These are phyloP conservation scores for Paramecium sexaurelia DNA, from an alignment of 73 alveolate species.

Conservation along the genomic window DNA sequence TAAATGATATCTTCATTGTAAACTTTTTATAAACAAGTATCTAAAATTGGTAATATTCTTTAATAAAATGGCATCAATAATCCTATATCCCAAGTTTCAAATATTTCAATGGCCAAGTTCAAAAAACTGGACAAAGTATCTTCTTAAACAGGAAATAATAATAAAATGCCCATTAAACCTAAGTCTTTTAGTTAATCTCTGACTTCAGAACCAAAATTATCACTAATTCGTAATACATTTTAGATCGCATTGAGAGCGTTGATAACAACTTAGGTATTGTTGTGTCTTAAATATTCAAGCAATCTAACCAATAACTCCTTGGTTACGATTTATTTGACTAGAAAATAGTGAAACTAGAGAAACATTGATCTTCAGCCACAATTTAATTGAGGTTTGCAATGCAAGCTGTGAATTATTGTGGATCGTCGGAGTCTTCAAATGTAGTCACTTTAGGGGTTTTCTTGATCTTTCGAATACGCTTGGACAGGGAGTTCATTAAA, in stretches of 20 bases:
- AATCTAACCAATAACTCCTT: slow-evolving; percentile 1
- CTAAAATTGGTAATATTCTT: not conserved
- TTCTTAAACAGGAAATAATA: not conserved
- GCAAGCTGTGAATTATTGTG: slow-evolving; percentile 12
- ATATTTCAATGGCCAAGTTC: slow-evolving; percentile 17
- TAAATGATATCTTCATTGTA: not conserved
- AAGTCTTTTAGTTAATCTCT: not conserved
- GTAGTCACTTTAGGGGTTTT: not conserved
- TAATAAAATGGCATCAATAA: not conserved
- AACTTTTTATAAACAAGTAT: not conserved
- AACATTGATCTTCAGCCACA: slow-evolving; percentile 39
- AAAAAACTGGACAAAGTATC: not conserved
- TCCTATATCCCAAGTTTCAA: slow-evolving; percentile 44
- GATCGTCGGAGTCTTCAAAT: slow-evolving; percentile 7
- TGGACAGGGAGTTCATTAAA: slow-evolving; percentile 16
- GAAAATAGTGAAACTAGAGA: not conserved
- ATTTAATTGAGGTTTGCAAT: not conserved
- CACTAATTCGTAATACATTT: not conserved
- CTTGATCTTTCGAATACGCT: slow-evolving; percentile 3
- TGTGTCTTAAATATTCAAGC: not conserved
- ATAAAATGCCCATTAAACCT: not conserved
- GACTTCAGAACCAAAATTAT: not conserved
- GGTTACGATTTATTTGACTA: slow-evolving; percentile 14
- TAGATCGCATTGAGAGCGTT: not conserved
- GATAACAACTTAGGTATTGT: not conserved